Evolutionary conservation across 2,329 filamentous ascomycete species (phyloP), one percentile per base, ranked within the genome.

Genomic region (Alternaria consortialis): DNA sequence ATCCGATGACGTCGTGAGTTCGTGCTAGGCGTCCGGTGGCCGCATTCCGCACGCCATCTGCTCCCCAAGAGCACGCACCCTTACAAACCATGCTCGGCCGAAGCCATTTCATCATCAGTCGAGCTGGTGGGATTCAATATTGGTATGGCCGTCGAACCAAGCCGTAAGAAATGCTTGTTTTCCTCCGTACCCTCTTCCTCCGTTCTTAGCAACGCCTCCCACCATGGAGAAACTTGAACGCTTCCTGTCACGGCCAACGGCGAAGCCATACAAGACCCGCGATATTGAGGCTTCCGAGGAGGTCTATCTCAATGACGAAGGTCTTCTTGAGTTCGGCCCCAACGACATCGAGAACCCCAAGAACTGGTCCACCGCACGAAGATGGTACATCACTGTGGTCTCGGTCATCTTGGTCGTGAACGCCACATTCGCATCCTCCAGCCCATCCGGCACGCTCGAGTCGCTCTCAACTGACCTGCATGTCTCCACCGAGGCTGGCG

Each of bases 301-400:
- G 7, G n/a, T 47, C 27, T 6, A 47, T 5, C 44, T 47, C 2
- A 47, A 32, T 12, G 44, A 47, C 2, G 44, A 47, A 32, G 44
- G 44, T 11, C 27, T 47, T 3, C 44, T 47, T 47, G 44, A 32
- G n/a, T 47, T 47, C 1, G 44, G 44, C 27, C 44, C 44, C 4
- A 3, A 47, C 2, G 44, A 47, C n/a, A 32, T 47, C 27, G 44
- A 47, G 3, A 47, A 47, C 3, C 27, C 44, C 0, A 47, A 47
- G 27, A 47, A 47, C n/a, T 47, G 27, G 44, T 47, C 44, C n/a
- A 47, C 44, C 11, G 44, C 44, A 47, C 4, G 44, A 32, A 47
- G 44, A 47, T 47, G 44, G 44, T 47, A 47, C 27, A 47, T 47
- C 27, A 47, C 44, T 27, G 44, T 47, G 27, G 44, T 47, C n/a